A percentile compares a stretch with the other conserved stretches of the same genome.
Conservation (phyloP, 140 eudicot species). For the Ambrosia hybrid region DNA sequence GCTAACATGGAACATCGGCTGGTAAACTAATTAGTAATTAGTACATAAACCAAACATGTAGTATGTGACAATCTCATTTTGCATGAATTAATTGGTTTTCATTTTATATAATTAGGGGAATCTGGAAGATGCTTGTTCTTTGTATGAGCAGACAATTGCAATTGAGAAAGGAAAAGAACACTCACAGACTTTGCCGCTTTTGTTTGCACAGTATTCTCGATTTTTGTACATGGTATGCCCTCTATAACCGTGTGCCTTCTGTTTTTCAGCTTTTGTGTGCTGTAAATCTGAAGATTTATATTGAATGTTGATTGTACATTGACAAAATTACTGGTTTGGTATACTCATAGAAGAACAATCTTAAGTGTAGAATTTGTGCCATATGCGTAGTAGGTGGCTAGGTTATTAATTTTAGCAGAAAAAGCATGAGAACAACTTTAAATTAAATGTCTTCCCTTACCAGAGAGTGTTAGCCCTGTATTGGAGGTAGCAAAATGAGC, state of each 20-base stretch:
- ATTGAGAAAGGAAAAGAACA: constrained; percentile 98
- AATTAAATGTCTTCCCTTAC: background rate
- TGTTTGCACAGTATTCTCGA: constrained; percentile 89
- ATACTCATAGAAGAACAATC: background rate
- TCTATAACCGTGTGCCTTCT: background rate
- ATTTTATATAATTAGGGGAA: constrained; percentile 62
- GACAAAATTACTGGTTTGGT: constrained; percentile 2
- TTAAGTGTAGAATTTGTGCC: background rate
- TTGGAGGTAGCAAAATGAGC: background rate
- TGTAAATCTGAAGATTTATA: constrained; percentile 1
- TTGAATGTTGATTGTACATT: constrained; percentile 2
- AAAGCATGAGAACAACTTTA: background rate
- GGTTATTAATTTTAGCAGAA: background rate
- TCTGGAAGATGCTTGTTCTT: constrained; percentile 72
- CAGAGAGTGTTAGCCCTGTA: background rate
- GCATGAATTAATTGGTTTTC: constrained; percentile 10
- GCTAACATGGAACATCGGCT: constrained; percentile 96
- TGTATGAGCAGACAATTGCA: constrained; percentile 91
- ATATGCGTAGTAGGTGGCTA: background rate
- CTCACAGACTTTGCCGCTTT: constrained; percentile 73
- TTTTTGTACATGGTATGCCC: constrained; percentile 71
- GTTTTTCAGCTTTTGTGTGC: background rate
- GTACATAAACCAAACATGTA: background rate
- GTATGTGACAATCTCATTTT: constrained; percentile 3
- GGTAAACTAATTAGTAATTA: constrained; percentile 45